Conservation (phyloP, 805 yeast genomes). For the Hanseniaspora guilliermondii region DNA sequence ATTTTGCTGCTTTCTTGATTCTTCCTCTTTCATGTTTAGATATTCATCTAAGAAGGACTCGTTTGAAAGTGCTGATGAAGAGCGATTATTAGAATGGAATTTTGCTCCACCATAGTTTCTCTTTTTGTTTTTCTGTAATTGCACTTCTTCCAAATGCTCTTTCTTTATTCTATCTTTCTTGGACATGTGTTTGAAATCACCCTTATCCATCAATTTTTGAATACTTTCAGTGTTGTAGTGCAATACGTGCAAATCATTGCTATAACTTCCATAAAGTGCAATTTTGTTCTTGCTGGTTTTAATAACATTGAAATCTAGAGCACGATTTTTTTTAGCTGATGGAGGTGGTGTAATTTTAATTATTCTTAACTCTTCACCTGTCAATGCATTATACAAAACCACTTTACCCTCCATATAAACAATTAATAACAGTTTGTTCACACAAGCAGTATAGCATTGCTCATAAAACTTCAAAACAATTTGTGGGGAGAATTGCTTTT, state of each 20-base stretch:
- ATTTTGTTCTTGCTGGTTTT: constrained; percentile 8
- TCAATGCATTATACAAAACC: constrained; percentile 24
- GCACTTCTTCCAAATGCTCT: constrained; percentile 8
- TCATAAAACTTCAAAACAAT: constrained; percentile 21
- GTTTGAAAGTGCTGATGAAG: background rate
- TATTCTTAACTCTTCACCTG: constrained; percentile 24
- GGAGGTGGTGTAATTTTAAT: constrained; percentile 20
- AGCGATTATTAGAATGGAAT: background rate
- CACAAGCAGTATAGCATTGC: constrained; percentile 21
- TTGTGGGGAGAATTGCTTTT: constrained; percentile 16
- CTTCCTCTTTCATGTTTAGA: constrained; percentile 15
- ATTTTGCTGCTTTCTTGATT: constrained; percentile 19
- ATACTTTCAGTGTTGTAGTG: constrained; percentile 9
- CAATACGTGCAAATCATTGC: constrained; percentile 9
- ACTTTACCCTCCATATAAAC: constrained; percentile 24
- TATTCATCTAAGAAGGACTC: constrained; percentile 16
- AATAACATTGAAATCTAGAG: constrained; percentile 6
- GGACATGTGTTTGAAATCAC: background rate
- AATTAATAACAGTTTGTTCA: constrained; percentile 24
- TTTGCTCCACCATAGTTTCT: constrained; percentile 3
- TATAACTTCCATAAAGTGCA: constrained; percentile 7
- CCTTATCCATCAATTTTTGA: constrained; percentile 6
- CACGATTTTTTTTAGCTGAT: constrained; percentile 4
- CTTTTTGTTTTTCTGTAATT: background rate
- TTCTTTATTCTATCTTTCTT: constrained; percentile 3